Percentiles rank a stretch among this genome's conserved stretches.
These are phyloP conservation scores for Aspergillus clavatus DNA, from an alignment of 2,329 filamentous ascomycete species.

Conservation along the genomic window DNA sequence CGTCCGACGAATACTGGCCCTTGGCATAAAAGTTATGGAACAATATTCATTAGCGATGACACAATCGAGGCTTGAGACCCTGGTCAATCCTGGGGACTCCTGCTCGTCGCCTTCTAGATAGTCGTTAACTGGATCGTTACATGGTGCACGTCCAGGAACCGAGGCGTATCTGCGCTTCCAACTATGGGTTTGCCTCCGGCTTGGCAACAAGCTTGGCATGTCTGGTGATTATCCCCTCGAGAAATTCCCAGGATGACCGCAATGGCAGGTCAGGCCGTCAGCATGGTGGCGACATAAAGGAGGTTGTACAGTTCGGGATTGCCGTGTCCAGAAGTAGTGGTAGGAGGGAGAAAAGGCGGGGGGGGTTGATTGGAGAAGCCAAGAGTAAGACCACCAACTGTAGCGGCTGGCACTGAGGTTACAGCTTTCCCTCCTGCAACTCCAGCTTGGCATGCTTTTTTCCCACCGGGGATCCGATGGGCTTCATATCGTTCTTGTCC, in stretches of 20 bases:
- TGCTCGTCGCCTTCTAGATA: no score
- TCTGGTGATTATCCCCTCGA: neutral
- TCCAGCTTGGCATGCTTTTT: neutral
- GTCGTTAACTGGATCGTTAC: no score
- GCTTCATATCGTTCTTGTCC: neutral
- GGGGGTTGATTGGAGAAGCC: neutral
- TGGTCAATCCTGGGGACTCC: no score
- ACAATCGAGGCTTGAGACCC: neutral
- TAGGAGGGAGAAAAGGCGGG: no score
- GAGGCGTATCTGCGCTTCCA: neutral
- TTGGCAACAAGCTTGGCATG: neutral
- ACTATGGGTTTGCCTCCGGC: neutral
- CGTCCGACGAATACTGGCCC: constrained; percentile 6
- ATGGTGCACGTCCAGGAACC: neutral
- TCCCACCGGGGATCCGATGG: neutral
- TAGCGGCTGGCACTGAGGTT: neutral
- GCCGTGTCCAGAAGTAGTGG: no score
- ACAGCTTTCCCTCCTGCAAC: no score
- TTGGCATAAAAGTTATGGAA: constrained; percentile 8
- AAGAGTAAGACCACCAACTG: neutral
- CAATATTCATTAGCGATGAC: neutral
- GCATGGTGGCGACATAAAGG: neutral
- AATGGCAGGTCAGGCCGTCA: neutral
- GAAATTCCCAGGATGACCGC: neutral
- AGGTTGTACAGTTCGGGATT: neutral